phyloP scores from a whole-genome alignment of 768 basidiomycete genomes.

The Termitomyces sp. region DNA sequence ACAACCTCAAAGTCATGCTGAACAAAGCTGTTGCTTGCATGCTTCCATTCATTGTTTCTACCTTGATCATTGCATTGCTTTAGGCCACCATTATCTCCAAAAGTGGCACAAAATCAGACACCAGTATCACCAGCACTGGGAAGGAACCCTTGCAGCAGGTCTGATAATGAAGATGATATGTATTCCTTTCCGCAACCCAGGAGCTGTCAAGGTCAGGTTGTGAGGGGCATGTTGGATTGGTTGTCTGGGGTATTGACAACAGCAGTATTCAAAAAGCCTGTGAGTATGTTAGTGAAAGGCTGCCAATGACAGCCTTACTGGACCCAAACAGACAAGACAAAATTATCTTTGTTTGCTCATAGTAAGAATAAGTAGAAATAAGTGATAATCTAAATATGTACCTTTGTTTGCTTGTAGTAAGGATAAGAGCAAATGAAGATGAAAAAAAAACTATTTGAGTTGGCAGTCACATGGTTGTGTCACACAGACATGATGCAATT shows the following conservation, averaged over 20 bases:
- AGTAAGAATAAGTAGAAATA: too few relatives aligned
- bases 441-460: too few relatives aligned
- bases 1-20: slow-evolving; percentile 55
- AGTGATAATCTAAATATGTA: too few relatives aligned
- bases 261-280: slow-evolving; percentile 92
- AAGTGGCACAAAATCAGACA: slow-evolving; percentile 53
- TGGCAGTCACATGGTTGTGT: too few relatives aligned
- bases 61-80: background rate
- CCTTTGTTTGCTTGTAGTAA: too few relatives aligned
- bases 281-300: too few relatives aligned
- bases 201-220: slow-evolving; percentile 69
- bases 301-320: too few relatives aligned
- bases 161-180: slow-evolving; percentile 26
- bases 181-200: slow-evolving; percentile 39
- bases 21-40: slow-evolving; percentile 61
- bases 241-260: slow-evolving; percentile 89
- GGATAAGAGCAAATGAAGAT: too few relatives aligned
- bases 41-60: background rate
- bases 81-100: slow-evolving; percentile 65
- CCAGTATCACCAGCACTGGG: slow-evolving; percentile 62
- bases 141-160: slow-evolving; percentile 23
- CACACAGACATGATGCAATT: too few relatives aligned
- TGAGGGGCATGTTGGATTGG: slow-evolving; percentile 93
- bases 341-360: too few relatives aligned
- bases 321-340: too few relatives aligned